phyloP scores from a whole-genome alignment of 2,329 filamentous ascomycete species.

The Cytospora schulzeri region DNA sequence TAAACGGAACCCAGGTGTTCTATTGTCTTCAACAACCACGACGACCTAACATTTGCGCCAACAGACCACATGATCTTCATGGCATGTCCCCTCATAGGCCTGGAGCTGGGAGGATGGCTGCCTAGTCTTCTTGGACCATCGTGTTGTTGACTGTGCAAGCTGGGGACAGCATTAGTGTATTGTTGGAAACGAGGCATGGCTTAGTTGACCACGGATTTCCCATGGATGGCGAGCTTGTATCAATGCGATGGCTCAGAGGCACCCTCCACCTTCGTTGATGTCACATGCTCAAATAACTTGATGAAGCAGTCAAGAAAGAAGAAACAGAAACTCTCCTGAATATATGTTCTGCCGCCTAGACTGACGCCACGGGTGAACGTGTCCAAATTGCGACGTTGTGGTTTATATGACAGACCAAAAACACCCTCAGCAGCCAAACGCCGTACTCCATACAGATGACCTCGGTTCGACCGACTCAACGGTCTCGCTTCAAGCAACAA shows the following conservation, averaged over 20 bases:
- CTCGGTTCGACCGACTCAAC: background rate
- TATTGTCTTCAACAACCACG: background rate
- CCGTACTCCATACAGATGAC: constrained; percentile 26
- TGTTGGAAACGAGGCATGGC: too few species aligned
- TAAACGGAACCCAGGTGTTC: background rate
- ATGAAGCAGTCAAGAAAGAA: background rate
- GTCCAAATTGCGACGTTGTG: constrained; percentile 6
- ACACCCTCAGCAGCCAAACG: constrained; percentile 13
- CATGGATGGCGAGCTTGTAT: too few species aligned
- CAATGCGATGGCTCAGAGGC: too few species aligned
- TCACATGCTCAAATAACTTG: background rate
- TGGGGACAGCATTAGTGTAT: too few species aligned
- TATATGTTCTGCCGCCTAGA: background rate
- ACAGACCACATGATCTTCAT: background rate
- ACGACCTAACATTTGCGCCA: background rate
- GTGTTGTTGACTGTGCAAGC: too few species aligned
- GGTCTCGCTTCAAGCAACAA: background rate
- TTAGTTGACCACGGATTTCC: too few species aligned
- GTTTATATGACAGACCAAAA: constrained; percentile 18
- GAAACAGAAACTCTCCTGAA: background rate
- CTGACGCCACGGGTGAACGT: background rate
- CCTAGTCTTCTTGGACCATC: background rate
- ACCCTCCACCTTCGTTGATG: background rate
- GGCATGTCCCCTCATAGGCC: too few species aligned
- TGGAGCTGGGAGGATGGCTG: background rate